Base-by-base conservation (phyloP, 2,329 filamentous ascomycete species). In the Colletotrichum musae region DNA sequence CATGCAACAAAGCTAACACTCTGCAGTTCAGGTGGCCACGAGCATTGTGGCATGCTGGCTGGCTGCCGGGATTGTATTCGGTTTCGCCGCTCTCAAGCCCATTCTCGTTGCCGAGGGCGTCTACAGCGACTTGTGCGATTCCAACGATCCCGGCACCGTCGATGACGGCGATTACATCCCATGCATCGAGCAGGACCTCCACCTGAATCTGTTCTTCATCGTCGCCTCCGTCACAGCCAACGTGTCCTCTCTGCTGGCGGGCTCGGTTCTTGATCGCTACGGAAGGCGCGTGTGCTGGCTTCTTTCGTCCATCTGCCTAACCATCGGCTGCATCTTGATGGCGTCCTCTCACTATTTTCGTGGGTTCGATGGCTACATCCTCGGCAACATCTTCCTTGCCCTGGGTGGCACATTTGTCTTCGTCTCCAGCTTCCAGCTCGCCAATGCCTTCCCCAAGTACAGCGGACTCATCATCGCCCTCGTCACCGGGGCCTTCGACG, bases 131-230 rank as follows among this genome's bases (percentile, higher is more conserved):
- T 79, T 85, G 39, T 96, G 93, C 75, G 70, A 77, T 56, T 76
- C 76, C 39, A 32, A 70, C 7, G 75, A 72, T 21, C 70, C 74
- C 7, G 13, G n/a, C 13, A 58, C 5, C 48, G 56, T 13, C 43
- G 65, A 12, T 56, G 74, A 6, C 68, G 75, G 28, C 45, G 73
- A 75, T 5, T 73, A 84, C 43, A 81, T 64, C 3, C 65, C 78
- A 21, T 88, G 80, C 77, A 80, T 83, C 70, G 88, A 89, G 75
- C 69, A 71, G 43, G 69, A 71, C 7, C 87, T 90, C 56, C 86
- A 85, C 65, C 86, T 97, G 62, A 97, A 97, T 78, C 84, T 97
- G 72, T 97, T 97, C 92, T 97, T 97, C 84, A 96, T 94, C 10
- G 88, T 94, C 48, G 94, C 94, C 10, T 94, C 94, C 13, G 94